Evolutionary conservation across 2,329 filamentous ascomycete species (phyloP).

Genomic region (Xylariaceae sp.): DNA sequence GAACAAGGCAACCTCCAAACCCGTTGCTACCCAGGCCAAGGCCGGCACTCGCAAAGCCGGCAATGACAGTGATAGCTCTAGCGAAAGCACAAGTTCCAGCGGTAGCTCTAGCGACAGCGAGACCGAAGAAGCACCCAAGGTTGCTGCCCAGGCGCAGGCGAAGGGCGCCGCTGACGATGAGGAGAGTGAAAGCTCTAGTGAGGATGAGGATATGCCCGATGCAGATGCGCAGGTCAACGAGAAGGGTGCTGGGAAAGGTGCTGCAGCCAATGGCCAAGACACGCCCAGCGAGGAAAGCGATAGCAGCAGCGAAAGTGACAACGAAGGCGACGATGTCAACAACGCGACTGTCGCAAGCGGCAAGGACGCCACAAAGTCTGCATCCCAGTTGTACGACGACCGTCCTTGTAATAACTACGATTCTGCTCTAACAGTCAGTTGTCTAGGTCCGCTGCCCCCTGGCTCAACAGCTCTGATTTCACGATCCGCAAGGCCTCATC

Average conservation of each 20-base stretch:
- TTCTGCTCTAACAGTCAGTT: slow-evolving; percentile 4
- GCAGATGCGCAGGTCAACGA: not conserved
- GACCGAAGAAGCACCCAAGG: slow-evolving; percentile 3
- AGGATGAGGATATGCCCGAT: slow-evolving; percentile 11
- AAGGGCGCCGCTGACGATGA: slow-evolving; percentile 3
- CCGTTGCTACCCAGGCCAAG: slow-evolving; percentile 22
- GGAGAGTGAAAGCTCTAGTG: slow-evolving; percentile 24
- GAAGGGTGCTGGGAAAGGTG: not conserved
- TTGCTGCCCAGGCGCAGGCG: not conserved
- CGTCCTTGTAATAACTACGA: not conserved
- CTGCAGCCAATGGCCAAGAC: not conserved
- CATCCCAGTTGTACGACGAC: slow-evolving; percentile 18
- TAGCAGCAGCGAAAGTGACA: slow-evolving; percentile 15
- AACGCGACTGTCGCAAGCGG: slow-evolving; percentile 21
- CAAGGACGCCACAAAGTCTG: slow-evolving; percentile 12
- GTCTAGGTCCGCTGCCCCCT: slow-evolving; percentile 28
- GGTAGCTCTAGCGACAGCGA: slow-evolving; percentile 29
- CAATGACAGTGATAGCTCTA: slow-evolving; percentile 24
- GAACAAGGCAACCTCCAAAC: slow-evolving; percentile 14
- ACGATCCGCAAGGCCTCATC: slow-evolving; percentile 44
- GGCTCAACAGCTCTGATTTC: slow-evolving; percentile 49
- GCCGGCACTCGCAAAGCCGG: slow-evolving; percentile 4
- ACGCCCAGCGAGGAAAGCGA: slow-evolving; percentile 13
- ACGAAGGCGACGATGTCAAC: slow-evolving; percentile 17
- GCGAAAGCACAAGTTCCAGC: slow-evolving; percentile 27